Conservation (phyloP, 2,329 filamentous ascomycete species). For the Ceratocystiopsis minuta region DNA sequence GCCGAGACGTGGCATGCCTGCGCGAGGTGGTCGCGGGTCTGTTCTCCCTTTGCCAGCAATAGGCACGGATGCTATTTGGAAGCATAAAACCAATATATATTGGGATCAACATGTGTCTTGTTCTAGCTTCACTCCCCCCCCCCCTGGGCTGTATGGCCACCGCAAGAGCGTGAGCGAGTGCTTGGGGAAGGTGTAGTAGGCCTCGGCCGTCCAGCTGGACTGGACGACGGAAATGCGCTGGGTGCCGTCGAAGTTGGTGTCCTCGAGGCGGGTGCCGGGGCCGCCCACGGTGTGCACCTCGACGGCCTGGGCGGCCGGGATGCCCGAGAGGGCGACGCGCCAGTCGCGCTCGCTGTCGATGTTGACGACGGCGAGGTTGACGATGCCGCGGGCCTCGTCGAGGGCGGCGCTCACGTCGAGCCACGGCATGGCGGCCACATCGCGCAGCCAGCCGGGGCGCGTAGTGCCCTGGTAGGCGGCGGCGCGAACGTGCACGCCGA, state of each 20-base stretch:
- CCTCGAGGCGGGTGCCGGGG: background rate
- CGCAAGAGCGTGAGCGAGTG: background rate
- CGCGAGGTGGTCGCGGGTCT: no score
- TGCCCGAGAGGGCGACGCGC: slow-evolving; percentile 17
- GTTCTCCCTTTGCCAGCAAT: no score
- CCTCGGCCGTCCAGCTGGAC: background rate
- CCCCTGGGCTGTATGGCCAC: no score
- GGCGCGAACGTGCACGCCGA: slow-evolving; percentile 46
- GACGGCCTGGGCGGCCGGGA: slow-evolving; percentile 39
- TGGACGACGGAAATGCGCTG: slow-evolving; percentile 2
- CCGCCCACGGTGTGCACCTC: slow-evolving; percentile 4
- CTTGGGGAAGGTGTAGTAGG: background rate
- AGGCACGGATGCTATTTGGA: no score
- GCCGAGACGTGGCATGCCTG: no score
- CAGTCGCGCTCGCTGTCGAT: slow-evolving; percentile 34
- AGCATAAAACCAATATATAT: no score
- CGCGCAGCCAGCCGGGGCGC: slow-evolving; percentile 46
- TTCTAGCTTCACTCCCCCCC: no score
- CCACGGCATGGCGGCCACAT: slow-evolving; percentile 39
- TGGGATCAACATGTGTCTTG: no score
- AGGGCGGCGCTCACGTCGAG: slow-evolving; percentile 48
- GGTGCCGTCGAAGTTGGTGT: background rate
- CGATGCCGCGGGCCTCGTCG: slow-evolving; percentile 33
- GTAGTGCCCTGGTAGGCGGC: slow-evolving; percentile 50
- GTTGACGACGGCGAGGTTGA: slow-evolving; percentile 58